Base-by-base conservation (phyloP, 2,329 filamentous ascomycete genomes). In the Cercospora zeae-maydis region DNA sequence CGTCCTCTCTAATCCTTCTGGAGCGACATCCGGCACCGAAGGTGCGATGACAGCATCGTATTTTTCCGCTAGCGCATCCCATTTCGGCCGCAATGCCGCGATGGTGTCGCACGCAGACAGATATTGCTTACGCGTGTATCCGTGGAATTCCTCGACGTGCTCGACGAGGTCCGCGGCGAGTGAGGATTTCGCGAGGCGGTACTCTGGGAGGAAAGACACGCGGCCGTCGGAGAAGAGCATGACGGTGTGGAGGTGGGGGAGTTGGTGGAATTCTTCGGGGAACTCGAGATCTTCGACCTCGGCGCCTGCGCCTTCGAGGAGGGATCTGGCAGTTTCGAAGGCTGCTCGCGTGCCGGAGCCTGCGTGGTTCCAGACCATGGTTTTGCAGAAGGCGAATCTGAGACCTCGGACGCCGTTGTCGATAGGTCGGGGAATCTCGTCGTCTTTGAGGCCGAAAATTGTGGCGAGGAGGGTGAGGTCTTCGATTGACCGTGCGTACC, bases 1-100 rank as follows among this genome's bases (percentile, higher is more conserved):
- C 0, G 86, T 89, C 57, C 73, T 79, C 4, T 77, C 77, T 0
- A 79, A 70, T 0, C 86, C 86, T 0, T 80, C 61, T 0, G 86
- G 85, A 0, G 86, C 86, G 66, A 86, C 86, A 59, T 86, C 87
- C 0, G 81, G 69, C 0, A 82, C 83, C 67, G 85, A 87, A 0
- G 86, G 86, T 0, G 80, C 82, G 9, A 89, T 66, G 0, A 88
- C 77, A 0, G 83, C 84, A 13, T 78, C 81, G 63, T 86, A 88
- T 14, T 74, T 70, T 0, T 74, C 73, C 0, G 81, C 78, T 4
- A 88, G 78, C 1, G 73, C 75, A 67, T 89, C 86, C 3, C 84
- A 79, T 16, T 79, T 75, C 0, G 85, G 84, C 31, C 86, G 75
- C 16, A 86, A 75, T 0, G 77, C 77, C 0, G 84, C 83, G 16